Base-by-base conservation (phyloP, 129 eudicot genomes). In the Flaveria ramosissima region DNA sequence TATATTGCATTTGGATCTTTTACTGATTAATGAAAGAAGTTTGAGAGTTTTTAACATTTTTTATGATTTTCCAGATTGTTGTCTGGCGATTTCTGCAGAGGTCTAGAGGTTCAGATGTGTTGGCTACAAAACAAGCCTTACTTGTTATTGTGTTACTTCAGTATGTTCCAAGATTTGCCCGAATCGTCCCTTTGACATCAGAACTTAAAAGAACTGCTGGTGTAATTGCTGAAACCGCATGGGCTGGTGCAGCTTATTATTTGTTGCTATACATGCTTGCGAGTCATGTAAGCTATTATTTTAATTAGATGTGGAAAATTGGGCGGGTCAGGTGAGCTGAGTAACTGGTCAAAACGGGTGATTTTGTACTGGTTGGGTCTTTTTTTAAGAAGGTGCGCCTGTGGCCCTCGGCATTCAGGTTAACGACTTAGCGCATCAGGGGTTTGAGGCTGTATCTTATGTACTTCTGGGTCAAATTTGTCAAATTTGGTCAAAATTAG, bases 161-260 rank as follows among this genome's bases (percentile, higher is more conserved):
- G 77, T 89, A 92, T 64, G 51, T 86, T 83, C 96, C 96, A 9
- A 86, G 97, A 84, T 81, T 88, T 79, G 78, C 83, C 56, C 85
- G 97, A 63, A 84, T 92, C 57, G 56, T 86, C 36, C 97, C 97
- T 26, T 77, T 92, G 64, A 88, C 88, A 20, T 89, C 93, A 7
- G 97, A 92, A 83, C 78, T 92, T 75, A 92, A 92, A 86, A 89
- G 93, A 74, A 92, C 97, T 47, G 85, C 93, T 21, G 96, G 97
- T 80, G 97, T 92, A 63, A 80, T 92, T 85, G 97, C 88, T 79
- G 93, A 92, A 86, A 89, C 97, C 24, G 96, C 97, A 24, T 92
- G 97, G 97, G 96, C 97, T 32, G 97, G 97, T 84, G 96, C 97
- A 65, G 97, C 81, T 24, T 88, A 85, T 59, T 92, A 92, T 83